A percentile compares a stretch with the other conserved stretches of the same genome.
phyloP scores from a whole-genome alignment of 352 stramenopile species.

The Phytophthora idaei region DNA sequence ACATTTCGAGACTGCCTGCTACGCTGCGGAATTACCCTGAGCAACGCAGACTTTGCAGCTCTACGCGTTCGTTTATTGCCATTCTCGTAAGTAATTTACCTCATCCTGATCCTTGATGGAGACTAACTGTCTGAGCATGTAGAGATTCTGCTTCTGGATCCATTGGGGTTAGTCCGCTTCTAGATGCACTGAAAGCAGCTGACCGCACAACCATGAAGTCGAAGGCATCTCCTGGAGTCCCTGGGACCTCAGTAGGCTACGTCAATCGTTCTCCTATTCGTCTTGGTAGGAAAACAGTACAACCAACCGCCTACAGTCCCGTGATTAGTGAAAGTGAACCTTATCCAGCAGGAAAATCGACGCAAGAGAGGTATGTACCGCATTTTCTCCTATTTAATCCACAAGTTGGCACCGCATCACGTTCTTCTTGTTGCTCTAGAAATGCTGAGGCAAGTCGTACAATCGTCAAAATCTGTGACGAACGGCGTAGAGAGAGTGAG shows the following conservation, averaged over 20 bases:
- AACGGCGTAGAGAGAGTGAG: slow-evolving; percentile 64
- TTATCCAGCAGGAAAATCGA: slow-evolving; percentile 72
- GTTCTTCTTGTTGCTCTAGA: slow-evolving; percentile 20
- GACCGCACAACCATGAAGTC: slow-evolving; percentile 53
- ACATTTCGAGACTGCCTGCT: slow-evolving; percentile 68
- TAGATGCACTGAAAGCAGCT: slow-evolving; percentile 54
- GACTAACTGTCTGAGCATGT: neutral
- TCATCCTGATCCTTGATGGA: neutral
- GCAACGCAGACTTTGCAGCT: slow-evolving; percentile 73
- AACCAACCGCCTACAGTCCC: slow-evolving; percentile 27
- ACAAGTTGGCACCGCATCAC: neutral
- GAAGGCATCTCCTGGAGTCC: slow-evolving; percentile 30
- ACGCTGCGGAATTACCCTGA: slow-evolving; percentile 63
- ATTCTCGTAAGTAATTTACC: slow-evolving; percentile 52
- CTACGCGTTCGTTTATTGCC: slow-evolving; percentile 64
- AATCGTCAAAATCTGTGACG: slow-evolving; percentile 73
- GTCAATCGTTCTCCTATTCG: slow-evolving; percentile 60
- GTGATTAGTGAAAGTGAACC: slow-evolving; percentile 18
- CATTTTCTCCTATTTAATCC: neutral
- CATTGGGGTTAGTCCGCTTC: slow-evolving; percentile 49
- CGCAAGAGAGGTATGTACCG: slow-evolving; percentile 57
- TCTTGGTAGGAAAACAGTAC: slow-evolving; percentile 64
- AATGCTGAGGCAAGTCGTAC: slow-evolving; percentile 71
- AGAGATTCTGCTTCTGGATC: slow-evolving; percentile 59
- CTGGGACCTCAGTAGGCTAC: slow-evolving; percentile 27